Percentiles rank a stretch among this genome's conserved stretches.
Evolutionary conservation across 352 stramenopile genomes (phyloP).

Genomic region (Globisporangium viniferum): DNA sequence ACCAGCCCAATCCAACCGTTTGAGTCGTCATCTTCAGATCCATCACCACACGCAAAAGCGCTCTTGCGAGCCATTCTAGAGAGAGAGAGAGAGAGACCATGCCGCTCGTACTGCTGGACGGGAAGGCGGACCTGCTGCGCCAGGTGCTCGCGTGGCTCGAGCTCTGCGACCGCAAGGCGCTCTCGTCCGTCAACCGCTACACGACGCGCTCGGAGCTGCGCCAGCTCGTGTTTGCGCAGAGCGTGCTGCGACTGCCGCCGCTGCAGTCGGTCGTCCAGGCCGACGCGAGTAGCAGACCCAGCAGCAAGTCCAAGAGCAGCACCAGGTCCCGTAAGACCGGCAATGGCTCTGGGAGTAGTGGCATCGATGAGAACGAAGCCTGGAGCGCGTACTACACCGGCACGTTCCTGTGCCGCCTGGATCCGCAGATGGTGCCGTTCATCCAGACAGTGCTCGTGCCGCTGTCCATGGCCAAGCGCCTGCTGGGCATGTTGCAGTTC

Average conservation of each 20-base stretch:
- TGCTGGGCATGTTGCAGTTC: slow-evolving; percentile 36
- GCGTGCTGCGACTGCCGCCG: slow-evolving; percentile 35
- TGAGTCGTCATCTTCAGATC: no score
- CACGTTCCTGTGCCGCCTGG: slow-evolving; percentile 31
- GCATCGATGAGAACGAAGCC: background rate
- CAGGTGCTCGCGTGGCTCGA: slow-evolving; percentile 37
- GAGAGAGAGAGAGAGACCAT: background rate
- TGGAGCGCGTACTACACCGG: slow-evolving; percentile 30
- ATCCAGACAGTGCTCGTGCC: slow-evolving; percentile 29
- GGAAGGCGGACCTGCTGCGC: slow-evolving; percentile 40
- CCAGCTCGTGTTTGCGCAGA: slow-evolving; percentile 37
- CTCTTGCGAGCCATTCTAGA: background rate
- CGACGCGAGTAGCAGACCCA: background rate
- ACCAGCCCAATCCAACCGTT: no score
- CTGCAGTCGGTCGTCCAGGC: slow-evolving; percentile 13
- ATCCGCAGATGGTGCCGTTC: slow-evolving; percentile 28
- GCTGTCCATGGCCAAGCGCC: slow-evolving; percentile 33
- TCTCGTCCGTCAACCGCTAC: slow-evolving; percentile 33
- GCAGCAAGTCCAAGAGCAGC: background rate
- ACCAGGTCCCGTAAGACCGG: background rate
- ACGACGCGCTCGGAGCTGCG: slow-evolving; percentile 35
- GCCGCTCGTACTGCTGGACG: slow-evolving; percentile 33
- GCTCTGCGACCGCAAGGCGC: slow-evolving; percentile 33
- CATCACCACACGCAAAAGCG: background rate
- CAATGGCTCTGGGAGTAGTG: background rate